Percentiles rank a stretch among this genome's conserved stretches.
These are phyloP conservation scores for Davidsoniella virescens DNA, from an alignment of 2,329 filamentous ascomycete species.

Conservation along the genomic window DNA sequence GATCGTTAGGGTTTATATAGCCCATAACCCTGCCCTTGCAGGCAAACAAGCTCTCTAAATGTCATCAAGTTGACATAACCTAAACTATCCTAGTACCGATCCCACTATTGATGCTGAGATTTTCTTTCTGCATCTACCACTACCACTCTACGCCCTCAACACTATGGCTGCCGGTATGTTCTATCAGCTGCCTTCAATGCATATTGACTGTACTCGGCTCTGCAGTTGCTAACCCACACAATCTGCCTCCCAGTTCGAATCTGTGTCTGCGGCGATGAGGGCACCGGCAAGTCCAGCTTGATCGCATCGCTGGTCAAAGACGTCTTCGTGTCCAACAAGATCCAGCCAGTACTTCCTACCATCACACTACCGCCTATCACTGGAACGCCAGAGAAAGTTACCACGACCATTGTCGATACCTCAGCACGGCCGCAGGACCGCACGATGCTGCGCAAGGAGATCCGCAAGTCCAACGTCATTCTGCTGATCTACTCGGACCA, in stretches of 20 bases:
- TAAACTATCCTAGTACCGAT: background rate
- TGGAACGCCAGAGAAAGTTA: constrained; percentile 89
- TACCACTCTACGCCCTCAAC: background rate
- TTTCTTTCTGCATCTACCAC: background rate
- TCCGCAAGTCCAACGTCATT: constrained; percentile 93
- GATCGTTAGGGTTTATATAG: too few relatives aligned
- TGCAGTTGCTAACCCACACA: constrained; percentile 11
- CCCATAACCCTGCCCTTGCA: too few relatives aligned
- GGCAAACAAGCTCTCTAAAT: too few relatives aligned
- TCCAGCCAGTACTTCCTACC: constrained; percentile 83
- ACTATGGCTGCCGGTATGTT: constrained; percentile 19
- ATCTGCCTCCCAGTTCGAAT: constrained; percentile 50
- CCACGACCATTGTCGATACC: constrained; percentile 93
- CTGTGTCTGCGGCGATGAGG: constrained; percentile 92
- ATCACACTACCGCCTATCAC: constrained; percentile 90
- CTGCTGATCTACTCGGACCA: constrained; percentile 94
- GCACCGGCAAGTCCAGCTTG: constrained; percentile 82
- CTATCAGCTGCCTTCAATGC: background rate
- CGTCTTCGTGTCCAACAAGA: constrained; percentile 88
- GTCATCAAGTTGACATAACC: background rate
- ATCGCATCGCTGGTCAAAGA: constrained; percentile 95
- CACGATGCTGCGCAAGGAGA: constrained; percentile 77
- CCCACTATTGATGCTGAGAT: background rate
- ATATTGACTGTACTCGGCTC: background rate
- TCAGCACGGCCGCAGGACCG: constrained; percentile 89